Evolutionary conservation across 2,329 filamentous ascomycete species (phyloP).

Genomic region (Aspergillus luchuensis): DNA sequence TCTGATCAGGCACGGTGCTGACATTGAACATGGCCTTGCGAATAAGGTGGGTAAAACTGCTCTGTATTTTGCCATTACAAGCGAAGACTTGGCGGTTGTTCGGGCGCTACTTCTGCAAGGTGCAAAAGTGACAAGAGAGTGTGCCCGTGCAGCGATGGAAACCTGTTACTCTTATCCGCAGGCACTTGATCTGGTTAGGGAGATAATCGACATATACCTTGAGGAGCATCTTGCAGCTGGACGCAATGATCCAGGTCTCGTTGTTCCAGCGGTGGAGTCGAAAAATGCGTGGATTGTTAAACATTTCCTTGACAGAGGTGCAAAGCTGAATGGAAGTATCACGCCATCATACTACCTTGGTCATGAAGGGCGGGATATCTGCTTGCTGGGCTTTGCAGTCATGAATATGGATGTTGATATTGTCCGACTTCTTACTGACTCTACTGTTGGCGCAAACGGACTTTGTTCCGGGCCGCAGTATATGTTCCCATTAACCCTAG

Average conservation of each 20-base stretch:
- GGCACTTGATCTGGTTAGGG: background rate
- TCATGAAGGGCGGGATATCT: background rate
- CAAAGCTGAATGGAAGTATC: slow-evolving; percentile 1
- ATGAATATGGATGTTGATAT: background rate
- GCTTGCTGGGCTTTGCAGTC: background rate
- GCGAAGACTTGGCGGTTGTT: background rate
- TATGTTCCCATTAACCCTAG: slow-evolving; percentile 5
- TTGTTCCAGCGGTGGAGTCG: background rate
- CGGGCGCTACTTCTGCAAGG: background rate
- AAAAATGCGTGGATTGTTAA: background rate
- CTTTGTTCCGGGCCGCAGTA: background rate
- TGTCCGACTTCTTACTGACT: background rate
- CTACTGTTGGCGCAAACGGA: background rate
- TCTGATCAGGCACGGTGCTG: background rate
- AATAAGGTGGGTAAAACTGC: background rate
- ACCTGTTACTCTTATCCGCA: background rate
- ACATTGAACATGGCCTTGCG: background rate
- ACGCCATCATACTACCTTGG: background rate
- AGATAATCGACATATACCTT: background rate
- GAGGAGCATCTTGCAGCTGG: background rate
- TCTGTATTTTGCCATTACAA: slow-evolving; percentile 4
- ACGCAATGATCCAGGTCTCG: background rate
- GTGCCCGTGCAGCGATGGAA: background rate
- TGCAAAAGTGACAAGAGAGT: slow-evolving; percentile 7
- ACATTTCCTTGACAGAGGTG: background rate